phyloP scores from a whole-genome alignment of 352 stramenopile species.

The Pythium brassicae region DNA sequence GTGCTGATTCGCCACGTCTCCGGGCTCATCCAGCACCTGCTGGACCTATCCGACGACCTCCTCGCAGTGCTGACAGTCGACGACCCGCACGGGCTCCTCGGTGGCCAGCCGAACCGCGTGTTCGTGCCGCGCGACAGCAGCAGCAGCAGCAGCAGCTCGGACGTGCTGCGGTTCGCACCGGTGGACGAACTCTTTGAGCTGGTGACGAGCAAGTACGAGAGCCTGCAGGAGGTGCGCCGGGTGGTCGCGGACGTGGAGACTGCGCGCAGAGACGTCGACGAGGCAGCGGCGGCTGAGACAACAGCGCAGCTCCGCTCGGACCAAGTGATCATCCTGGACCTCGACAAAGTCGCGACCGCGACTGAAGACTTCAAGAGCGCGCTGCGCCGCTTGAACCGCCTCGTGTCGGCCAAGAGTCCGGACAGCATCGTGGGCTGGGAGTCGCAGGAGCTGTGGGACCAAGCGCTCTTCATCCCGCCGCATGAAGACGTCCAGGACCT shows the following conservation, averaged over 20 bases:
- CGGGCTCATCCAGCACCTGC: slow-evolving; percentile 24
- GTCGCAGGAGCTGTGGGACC: slow-evolving; percentile 44
- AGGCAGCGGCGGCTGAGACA: neutral
- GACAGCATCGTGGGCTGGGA: slow-evolving; percentile 48
- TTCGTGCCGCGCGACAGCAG: neutral
- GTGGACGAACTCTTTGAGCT: slow-evolving; percentile 25
- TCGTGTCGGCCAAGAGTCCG: slow-evolving; percentile 33
- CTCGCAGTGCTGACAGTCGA: slow-evolving; percentile 6
- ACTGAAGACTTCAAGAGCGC: slow-evolving; percentile 31
- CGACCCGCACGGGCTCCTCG: slow-evolving; percentile 12
- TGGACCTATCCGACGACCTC: slow-evolving; percentile 31
- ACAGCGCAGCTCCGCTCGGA: slow-evolving; percentile 1
- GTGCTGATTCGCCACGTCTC: slow-evolving; percentile 28
- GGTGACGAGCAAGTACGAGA: slow-evolving; percentile 21
- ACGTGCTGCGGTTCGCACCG: slow-evolving; percentile 1
- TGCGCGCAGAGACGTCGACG: slow-evolving; percentile 5
- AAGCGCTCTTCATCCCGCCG: slow-evolving; percentile 54
- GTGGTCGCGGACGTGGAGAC: slow-evolving; percentile 2
- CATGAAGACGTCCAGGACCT: slow-evolving; percentile 48
- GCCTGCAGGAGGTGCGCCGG: slow-evolving; percentile 14
- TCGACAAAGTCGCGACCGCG: slow-evolving; percentile 17
- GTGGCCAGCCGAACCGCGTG: neutral
- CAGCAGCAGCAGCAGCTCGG: neutral
- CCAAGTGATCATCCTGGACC: slow-evolving; percentile 26
- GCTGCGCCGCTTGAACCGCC: slow-evolving; percentile 20